These are phyloP conservation scores for Yamadazyma phyllophila DNA, from an alignment of 805 yeast genomes.

Conservation along the genomic window DNA sequence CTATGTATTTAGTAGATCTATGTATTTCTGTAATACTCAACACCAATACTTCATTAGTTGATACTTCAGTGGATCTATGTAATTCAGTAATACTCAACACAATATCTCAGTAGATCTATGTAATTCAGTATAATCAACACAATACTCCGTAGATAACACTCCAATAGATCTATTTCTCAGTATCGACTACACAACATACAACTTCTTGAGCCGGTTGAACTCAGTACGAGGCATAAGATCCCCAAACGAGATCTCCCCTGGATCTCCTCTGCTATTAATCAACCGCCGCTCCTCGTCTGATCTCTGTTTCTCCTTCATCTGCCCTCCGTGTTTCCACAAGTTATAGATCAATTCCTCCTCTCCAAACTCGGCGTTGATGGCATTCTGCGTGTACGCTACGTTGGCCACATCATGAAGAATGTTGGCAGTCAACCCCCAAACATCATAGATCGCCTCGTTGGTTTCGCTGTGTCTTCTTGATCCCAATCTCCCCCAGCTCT, in stretches of 20 bases:
- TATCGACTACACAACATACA: conserved; percentile 33
- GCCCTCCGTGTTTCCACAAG: conserved; percentile 52
- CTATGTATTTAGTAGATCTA: no score
- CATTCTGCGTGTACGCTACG: conserved; percentile 38
- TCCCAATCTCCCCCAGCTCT: conserved; percentile 40
- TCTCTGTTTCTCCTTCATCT: conserved; percentile 48
- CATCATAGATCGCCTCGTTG: conserved; percentile 56
- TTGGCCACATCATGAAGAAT: conserved; percentile 70
- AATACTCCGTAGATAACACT: no score
- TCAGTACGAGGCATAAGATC: conserved; percentile 46
- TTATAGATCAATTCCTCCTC: conserved; percentile 67
- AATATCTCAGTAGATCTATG: no score
- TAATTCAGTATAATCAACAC: no score
- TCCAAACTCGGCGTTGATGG: conserved; percentile 34
- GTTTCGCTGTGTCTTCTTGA: conserved; percentile 35
- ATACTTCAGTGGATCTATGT: no score
- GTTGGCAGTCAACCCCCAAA: conserved; percentile 84
- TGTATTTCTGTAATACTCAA: no score
- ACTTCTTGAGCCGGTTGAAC: conserved; percentile 36
- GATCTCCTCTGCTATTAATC: conserved; percentile 31
- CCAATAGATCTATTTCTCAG: no score
- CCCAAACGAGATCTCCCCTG: conserved; percentile 41
- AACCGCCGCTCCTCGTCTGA: conserved; percentile 54
- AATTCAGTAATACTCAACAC: no score
- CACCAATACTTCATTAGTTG: no score